Evolutionary conservation across 345 rosid species (phyloP), one percentile per base, ranked within the genome.

Genomic region (Eutrema yunnanense): DNA sequence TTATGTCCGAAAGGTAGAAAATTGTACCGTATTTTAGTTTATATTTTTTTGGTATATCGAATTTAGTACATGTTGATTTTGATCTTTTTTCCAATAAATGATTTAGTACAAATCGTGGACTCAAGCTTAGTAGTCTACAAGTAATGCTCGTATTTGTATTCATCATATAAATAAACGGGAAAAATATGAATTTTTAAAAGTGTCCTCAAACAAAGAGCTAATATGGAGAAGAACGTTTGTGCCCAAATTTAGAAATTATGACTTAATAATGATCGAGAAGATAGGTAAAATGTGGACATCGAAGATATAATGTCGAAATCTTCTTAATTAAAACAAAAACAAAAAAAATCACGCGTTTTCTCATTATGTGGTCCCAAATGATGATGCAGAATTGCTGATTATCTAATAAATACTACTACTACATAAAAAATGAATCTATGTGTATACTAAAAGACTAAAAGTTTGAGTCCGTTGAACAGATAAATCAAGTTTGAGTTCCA

Each of bases 221-320:
- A 16, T 6, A 27, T 40, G 26, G 51, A 53, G 52, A 55, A 30
- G 13, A 67, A 42, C 8, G 13, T 6, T 42, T 54, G 8, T 32
- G 33, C 3, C 59, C 40, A 70, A 59, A 48, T 69, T 6, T 26
- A 22, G 1, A 48, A 48, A 71, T 42, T 10, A 50, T 50, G 41
- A 41, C 27, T 40, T 51, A 6, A 51, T 51, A 6, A 51, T 51
- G 75, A 51, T 50, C 43, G 4, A 49, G 40, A 48, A 71, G 47
- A 71, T 48, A 47, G 19, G 22, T 70, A 37, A 29, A 50, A 71
- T 19, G 26, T 71, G 49, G 61, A 60, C 74, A 40, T 27, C 57
- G 38, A 27, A 22, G 50, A 38, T 71, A 60, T 69, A 44, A 29
- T 41, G 50, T 58, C 66, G 38, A 46, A n/a, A 48, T 50, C 68